phyloP scores from a whole-genome alignment of 805 yeast genomes.

The Yamadazyma phyllophila region DNA sequence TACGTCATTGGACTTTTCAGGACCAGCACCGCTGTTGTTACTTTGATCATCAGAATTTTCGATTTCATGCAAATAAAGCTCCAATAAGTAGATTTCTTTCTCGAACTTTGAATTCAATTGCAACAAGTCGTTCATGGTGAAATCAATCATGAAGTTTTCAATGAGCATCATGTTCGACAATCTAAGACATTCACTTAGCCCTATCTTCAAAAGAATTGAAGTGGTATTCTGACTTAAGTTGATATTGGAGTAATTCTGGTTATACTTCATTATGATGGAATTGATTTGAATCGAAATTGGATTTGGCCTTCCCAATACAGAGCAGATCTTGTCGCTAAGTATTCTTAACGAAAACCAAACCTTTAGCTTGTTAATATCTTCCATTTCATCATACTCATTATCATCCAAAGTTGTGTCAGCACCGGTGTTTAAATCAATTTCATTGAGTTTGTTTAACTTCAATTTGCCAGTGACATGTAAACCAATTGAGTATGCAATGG shows the following conservation, averaged over 20 bases:
- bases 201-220: constrained; percentile 41
- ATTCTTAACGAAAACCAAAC: constrained; percentile 52
- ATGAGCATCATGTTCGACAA: constrained; percentile 49
- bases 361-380: constrained; percentile 36
- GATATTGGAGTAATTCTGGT: constrained; percentile 16
- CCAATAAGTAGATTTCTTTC: constrained; percentile 38
- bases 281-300: constrained; percentile 47
- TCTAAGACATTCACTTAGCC: constrained; percentile 49
- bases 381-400: constrained; percentile 34
- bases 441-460: constrained; percentile 18
- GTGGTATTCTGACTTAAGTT: constrained; percentile 21
- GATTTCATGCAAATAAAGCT: constrained; percentile 14
- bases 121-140: constrained; percentile 39
- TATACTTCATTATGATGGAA: constrained; percentile 24
- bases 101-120: constrained; percentile 41
- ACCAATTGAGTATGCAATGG: constrained; percentile 51
- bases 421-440: constrained; percentile 10
- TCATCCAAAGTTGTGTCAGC: constrained; percentile 12
- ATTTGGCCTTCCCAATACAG: constrained; percentile 53
- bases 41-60: constrained; percentile 3
- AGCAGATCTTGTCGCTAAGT: constrained; percentile 47
- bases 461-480: constrained; percentile 44
- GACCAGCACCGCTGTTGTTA: not conserved
- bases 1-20: not conserved
- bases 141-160: constrained; percentile 49